Conservation (phyloP, 1,284 basidiomycete species). For the Malassezia restricta region DNA sequence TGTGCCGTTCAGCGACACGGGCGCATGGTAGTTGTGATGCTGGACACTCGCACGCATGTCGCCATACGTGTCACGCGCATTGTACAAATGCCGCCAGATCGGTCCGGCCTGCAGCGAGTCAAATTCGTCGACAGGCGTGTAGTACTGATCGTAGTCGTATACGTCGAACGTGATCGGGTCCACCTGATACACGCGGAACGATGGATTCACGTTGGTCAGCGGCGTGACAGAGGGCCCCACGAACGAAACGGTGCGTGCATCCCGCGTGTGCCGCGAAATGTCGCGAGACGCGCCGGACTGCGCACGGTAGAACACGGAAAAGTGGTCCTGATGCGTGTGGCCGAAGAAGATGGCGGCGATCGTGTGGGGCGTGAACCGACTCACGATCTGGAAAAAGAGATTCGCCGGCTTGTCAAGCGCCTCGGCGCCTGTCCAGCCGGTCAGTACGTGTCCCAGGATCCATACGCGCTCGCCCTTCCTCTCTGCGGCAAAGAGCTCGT, state of each 20-base stretch:
- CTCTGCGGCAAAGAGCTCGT: conserved; percentile 57
- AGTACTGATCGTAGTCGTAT: conserved; percentile 36
- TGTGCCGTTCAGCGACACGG: conserved; percentile 7
- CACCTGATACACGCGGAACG: conserved; percentile 66
- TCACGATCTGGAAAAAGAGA: conserved; percentile 53
- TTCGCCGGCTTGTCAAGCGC: conserved; percentile 48
- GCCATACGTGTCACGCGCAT: conserved; percentile 57
- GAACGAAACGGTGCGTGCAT: conserved; percentile 46
- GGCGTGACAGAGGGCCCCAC: conserved; percentile 63
- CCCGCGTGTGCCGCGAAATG: not conserved
- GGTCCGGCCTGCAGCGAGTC: conserved; percentile 53
- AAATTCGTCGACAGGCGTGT: conserved; percentile 25
- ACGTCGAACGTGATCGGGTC: conserved; percentile 52
- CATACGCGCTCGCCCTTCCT: conserved; percentile 50
- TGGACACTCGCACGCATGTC: conserved; percentile 47
- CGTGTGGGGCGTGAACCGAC: conserved; percentile 60
- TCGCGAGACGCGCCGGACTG: conserved; percentile 52
- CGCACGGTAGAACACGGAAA: conserved; percentile 64
- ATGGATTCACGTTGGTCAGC: conserved; percentile 61
- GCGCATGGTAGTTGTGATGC: not conserved
- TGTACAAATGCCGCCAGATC: conserved; percentile 60
- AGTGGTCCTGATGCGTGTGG: conserved; percentile 67
- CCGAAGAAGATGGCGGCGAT: conserved; percentile 70
- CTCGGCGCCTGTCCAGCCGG: conserved; percentile 60
- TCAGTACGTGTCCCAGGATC: conserved; percentile 66